Evolutionary conservation across 768 basidiomycete species (phyloP), one percentile per base, ranked within the genome.

Genomic region (Macrolepiota fuliginosa): DNA sequence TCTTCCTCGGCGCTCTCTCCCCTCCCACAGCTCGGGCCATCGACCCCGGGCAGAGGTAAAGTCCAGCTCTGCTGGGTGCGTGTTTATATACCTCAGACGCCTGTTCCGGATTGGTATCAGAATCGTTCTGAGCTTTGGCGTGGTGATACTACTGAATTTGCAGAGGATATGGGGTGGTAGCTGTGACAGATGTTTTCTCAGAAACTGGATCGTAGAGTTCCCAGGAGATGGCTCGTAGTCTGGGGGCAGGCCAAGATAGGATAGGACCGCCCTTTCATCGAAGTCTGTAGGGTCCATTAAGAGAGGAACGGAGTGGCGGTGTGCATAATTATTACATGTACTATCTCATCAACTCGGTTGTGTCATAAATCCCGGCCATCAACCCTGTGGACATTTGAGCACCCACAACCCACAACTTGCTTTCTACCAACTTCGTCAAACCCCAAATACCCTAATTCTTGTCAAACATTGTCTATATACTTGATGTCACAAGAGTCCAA

Each of bases 21-120:
- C 86, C 36, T 82, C 77, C 87, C 90, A 93, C 12, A 93, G 73
- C 24, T 77, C 68, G 7, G 90, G 87, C 90, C 92, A 93, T 25
- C 72, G 75, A 32, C 71, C 77, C 49, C 76, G 79, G 5, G 88
- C 91, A 25, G 74, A 68, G 2, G 72, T 72, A 67, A 88, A 85
- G 17, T 71, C 71, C 3, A 94, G 76, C 63, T 87, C 82, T 3
- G 75, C 71, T 19, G 91, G 88, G 54, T 77, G 74, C 15, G 79
- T 80, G 46, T 78, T 77, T 22, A 78, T 76, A 73, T 87, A 92
- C 66, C 80, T 82, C 22, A 90, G 76, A 9, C 92, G 82, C 52
- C 92, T 78, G 71, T 94, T 94, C 39, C 91, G 81, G 58, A 94
- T 88, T 19, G 74, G 70, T 11, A 86, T 74, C 54, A 94, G 78